A percentile compares a stretch with the other conserved stretches of the same genome.
These are phyloP conservation scores for Prunus davidiana DNA, from an alignment of 306 rosid genomes.

Conservation along the genomic window DNA sequence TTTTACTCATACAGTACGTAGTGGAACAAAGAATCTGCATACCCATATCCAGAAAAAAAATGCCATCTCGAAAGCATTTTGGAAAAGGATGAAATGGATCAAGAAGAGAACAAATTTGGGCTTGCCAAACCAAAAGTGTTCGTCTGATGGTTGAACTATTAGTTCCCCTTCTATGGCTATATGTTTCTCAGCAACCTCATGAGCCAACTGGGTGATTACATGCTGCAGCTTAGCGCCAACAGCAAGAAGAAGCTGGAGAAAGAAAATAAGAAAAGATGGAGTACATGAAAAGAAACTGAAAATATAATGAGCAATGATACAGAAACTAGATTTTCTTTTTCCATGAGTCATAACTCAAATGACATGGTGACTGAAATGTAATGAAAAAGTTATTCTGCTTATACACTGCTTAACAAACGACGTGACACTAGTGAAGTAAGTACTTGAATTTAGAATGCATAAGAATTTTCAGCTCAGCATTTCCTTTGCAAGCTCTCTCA, in stretches of 20 bases:
- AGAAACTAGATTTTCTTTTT: background rate
- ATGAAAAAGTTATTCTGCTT: background rate
- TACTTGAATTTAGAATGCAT: no score
- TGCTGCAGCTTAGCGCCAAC: slow-evolving; percentile 92
- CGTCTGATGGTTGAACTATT: slow-evolving; percentile 78
- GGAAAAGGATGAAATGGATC: slow-evolving; percentile 95
- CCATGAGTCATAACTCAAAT: background rate
- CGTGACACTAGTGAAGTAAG: no score
- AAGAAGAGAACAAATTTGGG: slow-evolving; percentile 75
- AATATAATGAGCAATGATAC: background rate
- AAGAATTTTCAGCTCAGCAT: no score
- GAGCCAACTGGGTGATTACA: slow-evolving; percentile 74
- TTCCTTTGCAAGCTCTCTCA: no score
- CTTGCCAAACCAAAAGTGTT: slow-evolving; percentile 78
- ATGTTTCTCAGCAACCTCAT: slow-evolving; percentile 93
- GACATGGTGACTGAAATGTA: background rate
- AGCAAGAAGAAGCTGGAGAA: slow-evolving; percentile 79
- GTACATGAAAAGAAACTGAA: background rate
- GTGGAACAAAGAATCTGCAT: slow-evolving; percentile 17
- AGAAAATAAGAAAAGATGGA: slow-evolving; percentile 9
- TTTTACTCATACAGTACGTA: background rate
- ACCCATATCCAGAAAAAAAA: slow-evolving; percentile 97
- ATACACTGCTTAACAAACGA: background rate
- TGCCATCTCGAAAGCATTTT: slow-evolving; percentile 92
- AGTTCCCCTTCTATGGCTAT: slow-evolving; percentile 81